A percentile compares a stretch with the other conserved stretches of the same genome.
These are phyloP conservation scores for Cicer pinnatifidum DNA, from an alignment of 306 rosid genomes.

Conservation along the genomic window DNA sequence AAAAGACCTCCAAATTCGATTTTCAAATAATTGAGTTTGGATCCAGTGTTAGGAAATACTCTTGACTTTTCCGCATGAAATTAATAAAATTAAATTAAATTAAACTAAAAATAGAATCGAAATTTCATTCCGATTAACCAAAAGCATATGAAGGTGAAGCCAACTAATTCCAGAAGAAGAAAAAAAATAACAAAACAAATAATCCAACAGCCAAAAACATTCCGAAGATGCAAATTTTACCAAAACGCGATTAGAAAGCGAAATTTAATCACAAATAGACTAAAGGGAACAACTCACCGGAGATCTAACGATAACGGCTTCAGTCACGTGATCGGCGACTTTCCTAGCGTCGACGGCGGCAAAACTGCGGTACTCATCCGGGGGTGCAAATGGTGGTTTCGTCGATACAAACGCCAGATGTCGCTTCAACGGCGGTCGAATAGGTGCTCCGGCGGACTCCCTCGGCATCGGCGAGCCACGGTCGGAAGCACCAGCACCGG, in stretches of 20 bases:
- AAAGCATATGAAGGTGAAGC: slow-evolving; percentile 19
- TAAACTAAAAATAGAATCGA: neutral
- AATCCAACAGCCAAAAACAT: neutral
- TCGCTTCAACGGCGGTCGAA: slow-evolving; percentile 74
- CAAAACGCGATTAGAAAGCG: neutral
- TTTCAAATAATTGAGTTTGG: neutral
- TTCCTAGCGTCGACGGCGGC: slow-evolving; percentile 47
- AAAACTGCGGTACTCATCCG: slow-evolving; percentile 77
- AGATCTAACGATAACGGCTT: slow-evolving; percentile 79
- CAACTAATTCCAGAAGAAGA: slow-evolving; percentile 21
- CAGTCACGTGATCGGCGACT: slow-evolving; percentile 63
- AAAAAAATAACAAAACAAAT: neutral
- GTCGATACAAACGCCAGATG: slow-evolving; percentile 74
- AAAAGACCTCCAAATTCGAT: slow-evolving; percentile 12
- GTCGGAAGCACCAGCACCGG: slow-evolving; percentile 68
- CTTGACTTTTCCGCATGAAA: neutral
- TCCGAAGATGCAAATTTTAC: neutral
- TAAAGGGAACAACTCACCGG: slow-evolving; percentile 53
- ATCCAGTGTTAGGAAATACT: neutral
- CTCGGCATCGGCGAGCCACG: slow-evolving; percentile 49
- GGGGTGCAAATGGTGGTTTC: slow-evolving; percentile 76
- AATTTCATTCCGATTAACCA: neutral
- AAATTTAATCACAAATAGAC: neutral
- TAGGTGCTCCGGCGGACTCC: slow-evolving; percentile 40
- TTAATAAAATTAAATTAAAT: neutral